phyloP scores from a whole-genome alignment of 805 yeast genomes.

The Jamesozyma spencerorum region DNA sequence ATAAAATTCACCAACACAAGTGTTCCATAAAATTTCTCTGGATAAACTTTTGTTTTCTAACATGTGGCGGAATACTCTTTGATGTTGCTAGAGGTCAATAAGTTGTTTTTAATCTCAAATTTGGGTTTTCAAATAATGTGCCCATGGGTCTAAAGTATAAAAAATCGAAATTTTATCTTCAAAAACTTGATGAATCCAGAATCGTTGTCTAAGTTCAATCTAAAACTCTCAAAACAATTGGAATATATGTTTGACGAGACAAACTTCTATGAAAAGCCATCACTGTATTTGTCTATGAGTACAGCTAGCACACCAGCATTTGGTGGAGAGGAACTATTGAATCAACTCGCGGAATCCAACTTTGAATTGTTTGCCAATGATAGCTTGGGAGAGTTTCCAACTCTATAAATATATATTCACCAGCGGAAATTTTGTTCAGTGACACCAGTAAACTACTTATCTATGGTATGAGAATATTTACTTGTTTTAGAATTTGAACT shows the following conservation, averaged over 20 bases:
- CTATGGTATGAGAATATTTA: too few species aligned
- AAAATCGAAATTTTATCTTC: conserved; percentile 5
- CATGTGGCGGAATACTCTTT: too few species aligned
- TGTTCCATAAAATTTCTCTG: too few species aligned
- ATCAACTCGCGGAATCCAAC: conserved; percentile 11
- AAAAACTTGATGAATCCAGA: conserved; percentile 10
- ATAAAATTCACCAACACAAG: too few species aligned
- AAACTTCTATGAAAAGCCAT: background rate
- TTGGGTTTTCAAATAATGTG: too few species aligned
- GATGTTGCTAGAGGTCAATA: too few species aligned
- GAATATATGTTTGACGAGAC: conserved; percentile 4
- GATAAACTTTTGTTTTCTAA: too few species aligned
- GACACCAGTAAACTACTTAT: too few species aligned
- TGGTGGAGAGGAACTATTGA: conserved; percentile 7
- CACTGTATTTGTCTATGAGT: background rate
- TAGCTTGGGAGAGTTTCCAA: conserved; percentile 12
- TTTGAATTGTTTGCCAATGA: conserved; percentile 12
- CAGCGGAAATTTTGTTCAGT: too few species aligned
- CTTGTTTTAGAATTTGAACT: too few species aligned
- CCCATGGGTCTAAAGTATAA: conserved; percentile 18
- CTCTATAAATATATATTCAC: too few species aligned
- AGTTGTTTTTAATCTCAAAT: too few species aligned
- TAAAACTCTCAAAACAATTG: conserved; percentile 4
- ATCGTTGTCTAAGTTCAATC: conserved; percentile 4
- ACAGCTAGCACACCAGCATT: background rate